Evolutionary conservation across 2,329 filamentous ascomycete genomes (phyloP).

Genomic region (Onygenales sp.): DNA sequence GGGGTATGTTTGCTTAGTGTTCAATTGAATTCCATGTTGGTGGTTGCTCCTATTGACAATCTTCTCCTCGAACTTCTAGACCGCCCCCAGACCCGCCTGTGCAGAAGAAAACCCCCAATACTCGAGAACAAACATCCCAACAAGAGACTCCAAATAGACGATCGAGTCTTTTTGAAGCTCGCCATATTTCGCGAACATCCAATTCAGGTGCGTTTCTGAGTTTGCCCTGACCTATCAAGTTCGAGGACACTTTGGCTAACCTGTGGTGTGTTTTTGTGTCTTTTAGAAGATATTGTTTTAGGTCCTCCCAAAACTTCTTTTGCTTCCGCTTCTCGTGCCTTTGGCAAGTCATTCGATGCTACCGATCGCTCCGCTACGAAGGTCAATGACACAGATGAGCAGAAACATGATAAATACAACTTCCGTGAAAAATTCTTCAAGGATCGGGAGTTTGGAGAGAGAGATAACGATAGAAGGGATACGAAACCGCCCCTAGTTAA

Average conservation of each 20-base stretch:
- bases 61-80: constrained; percentile 16
- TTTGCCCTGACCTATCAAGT: background rate
- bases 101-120: constrained; percentile 28
- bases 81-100: constrained; percentile 31
- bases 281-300: constrained; percentile 69
- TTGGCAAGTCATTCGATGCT: constrained; percentile 37
- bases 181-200: constrained; percentile 39
- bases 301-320: constrained; percentile 78
- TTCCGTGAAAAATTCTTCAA: constrained; percentile 43
- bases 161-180: constrained; percentile 33
- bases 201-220: constrained; percentile 29
- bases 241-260: constrained; percentile 11
- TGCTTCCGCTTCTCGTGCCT: constrained; percentile 57
- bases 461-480: constrained; percentile 27
- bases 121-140: constrained; percentile 25
- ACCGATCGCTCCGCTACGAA: constrained; percentile 37
- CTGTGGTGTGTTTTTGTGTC: constrained; percentile 10
- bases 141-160: constrained; percentile 24
- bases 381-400: constrained; percentile 45
- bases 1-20: constrained; percentile 53
- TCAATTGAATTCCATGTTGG: background rate
- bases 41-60: background rate
- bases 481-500: constrained; percentile 22
- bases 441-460: constrained; percentile 18
- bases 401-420: constrained; percentile 53